These are phyloP conservation scores for Leishmania arabica DNA, from an alignment of 208 protist genomes.

Conservation along the genomic window DNA sequence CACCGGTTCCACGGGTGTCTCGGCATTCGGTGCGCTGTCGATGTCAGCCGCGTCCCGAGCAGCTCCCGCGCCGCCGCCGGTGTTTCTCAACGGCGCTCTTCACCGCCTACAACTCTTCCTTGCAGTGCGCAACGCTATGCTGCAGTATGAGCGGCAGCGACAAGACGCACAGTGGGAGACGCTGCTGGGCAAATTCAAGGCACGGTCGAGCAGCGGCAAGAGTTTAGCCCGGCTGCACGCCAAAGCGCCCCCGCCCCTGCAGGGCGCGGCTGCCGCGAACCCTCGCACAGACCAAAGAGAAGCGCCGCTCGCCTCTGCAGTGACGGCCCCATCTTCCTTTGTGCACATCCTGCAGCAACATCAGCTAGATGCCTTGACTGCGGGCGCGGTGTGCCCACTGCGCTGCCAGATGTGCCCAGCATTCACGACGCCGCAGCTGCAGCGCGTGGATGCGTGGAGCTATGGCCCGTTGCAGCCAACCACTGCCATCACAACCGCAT, in stretches of 20 bases:
- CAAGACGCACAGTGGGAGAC: slow-evolving; percentile 26
- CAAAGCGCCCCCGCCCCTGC: neutral
- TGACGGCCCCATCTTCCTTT: slow-evolving; percentile 8
- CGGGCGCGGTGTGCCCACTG: slow-evolving; percentile 30
- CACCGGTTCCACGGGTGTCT: neutral
- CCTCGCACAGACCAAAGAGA: neutral
- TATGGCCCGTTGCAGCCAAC: slow-evolving; percentile 51
- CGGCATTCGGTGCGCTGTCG: neutral
- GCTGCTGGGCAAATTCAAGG: slow-evolving; percentile 6
- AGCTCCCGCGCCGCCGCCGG: neutral
- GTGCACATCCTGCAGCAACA: slow-evolving; percentile 17
- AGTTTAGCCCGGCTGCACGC: neutral
- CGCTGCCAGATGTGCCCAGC: slow-evolving; percentile 56
- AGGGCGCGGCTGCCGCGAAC: neutral
- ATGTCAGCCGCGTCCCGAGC: neutral
- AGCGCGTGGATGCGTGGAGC: slow-evolving; percentile 55
- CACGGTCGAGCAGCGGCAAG: neutral
- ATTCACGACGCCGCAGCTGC: slow-evolving; percentile 56
- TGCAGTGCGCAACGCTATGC: slow-evolving; percentile 21
- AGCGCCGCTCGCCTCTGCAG: neutral
- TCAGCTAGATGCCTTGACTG: slow-evolving; percentile 39
- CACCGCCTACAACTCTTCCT: slow-evolving; percentile 21
- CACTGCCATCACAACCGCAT: neutral
- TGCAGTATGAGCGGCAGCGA: slow-evolving; percentile 28
- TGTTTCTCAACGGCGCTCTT: slow-evolving; percentile 23